These are phyloP conservation scores for Solanum piurae DNA, from an alignment of 257 asterid species.

Conservation along the genomic window DNA sequence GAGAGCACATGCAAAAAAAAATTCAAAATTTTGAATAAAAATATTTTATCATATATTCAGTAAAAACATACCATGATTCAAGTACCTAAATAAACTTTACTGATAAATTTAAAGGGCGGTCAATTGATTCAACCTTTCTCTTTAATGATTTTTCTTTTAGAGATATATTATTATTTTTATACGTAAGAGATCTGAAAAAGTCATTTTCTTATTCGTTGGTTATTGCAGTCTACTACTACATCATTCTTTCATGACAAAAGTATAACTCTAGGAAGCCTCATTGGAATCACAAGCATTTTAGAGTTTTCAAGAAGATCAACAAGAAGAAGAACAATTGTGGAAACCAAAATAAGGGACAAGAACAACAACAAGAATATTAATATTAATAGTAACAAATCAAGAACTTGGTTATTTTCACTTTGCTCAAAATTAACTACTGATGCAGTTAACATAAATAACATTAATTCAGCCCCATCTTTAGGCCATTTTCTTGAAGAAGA, in stretches of 20 bases:
- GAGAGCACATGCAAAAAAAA: not conserved
- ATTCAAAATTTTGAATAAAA: not conserved
- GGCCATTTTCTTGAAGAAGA: conserved; percentile 69
- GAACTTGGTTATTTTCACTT: conserved; percentile 44
- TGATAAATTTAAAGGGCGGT: not conserved
- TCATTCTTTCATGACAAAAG: conserved; percentile 67
- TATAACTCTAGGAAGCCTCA: conserved; percentile 57
- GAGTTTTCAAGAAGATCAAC: conserved; percentile 56
- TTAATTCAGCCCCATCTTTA: conserved; percentile 29
- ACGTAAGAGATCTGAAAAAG: not conserved
- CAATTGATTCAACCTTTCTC: not conserved
- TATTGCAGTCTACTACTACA: conserved; percentile 50
- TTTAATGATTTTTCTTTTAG: too few relatives aligned
- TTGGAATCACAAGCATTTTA: conserved; percentile 54
- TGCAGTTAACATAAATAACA: conserved; percentile 34
- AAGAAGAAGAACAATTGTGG: conserved; percentile 28
- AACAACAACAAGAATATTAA: conserved; percentile 20
- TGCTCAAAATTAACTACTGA: conserved; percentile 60
- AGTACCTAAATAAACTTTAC: not conserved
- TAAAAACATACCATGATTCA: not conserved
- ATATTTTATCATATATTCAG: not conserved
- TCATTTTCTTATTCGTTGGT: not conserved
- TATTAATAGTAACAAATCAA: conserved; percentile 29
- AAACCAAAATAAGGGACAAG: conserved; percentile 17
- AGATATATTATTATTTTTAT: too few relatives aligned